Evolutionary conservation across 305 asterid genomes (phyloP).

Genomic region (Fraxinus nigra): DNA sequence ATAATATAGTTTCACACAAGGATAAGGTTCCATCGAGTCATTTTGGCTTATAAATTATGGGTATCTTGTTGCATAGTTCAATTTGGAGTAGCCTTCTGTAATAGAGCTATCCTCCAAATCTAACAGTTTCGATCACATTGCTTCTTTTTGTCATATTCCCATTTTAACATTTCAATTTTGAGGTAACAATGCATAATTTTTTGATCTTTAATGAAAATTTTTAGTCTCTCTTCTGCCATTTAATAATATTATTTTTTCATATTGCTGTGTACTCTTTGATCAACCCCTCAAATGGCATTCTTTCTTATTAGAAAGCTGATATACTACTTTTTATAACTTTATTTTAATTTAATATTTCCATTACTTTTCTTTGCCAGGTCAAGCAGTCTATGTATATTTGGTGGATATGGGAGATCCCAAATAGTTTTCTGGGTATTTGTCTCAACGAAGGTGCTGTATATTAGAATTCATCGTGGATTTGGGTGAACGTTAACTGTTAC

Average conservation of each 20-base stretch:
- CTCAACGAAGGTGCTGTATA: background rate
- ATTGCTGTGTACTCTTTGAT: background rate
- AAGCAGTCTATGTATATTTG: background rate
- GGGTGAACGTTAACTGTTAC: background rate
- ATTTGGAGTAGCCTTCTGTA: background rate
- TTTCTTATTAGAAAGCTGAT: background rate
- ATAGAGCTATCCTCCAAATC: background rate
- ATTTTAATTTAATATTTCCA: background rate
- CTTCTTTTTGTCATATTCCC: background rate
- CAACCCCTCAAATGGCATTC: background rate
- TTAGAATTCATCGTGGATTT: background rate
- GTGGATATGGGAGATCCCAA: background rate
- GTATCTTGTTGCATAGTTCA: background rate
- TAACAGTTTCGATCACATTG: background rate
- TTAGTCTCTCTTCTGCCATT: background rate
- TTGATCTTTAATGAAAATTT: background rate
- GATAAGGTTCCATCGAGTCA: background rate
- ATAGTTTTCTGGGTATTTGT: background rate
- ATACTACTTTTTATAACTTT: background rate
- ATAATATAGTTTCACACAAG: background rate
- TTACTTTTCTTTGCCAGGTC: conserved; percentile 4
- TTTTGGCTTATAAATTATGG: background rate
- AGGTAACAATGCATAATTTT: background rate
- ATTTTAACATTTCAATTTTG: background rate
- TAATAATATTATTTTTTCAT: background rate